Conservation (phyloP, 2,329 filamentous ascomycete genomes). For the Clarireedia homoeocarpa region DNA sequence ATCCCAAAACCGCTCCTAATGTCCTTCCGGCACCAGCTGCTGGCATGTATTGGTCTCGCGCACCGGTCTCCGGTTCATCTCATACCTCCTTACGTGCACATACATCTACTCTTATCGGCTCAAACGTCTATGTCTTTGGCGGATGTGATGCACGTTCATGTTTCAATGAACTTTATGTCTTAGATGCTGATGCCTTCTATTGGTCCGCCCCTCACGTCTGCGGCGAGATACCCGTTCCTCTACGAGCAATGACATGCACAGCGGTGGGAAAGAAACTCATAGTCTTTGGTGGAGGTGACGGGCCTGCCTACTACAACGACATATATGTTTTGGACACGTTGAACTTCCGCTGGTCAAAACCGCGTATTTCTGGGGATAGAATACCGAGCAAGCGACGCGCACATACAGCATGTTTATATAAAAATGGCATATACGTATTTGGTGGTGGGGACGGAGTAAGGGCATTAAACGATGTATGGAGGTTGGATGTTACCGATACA, state of each 20-base stretch:
- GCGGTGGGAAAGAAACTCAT: conserved; percentile 64
- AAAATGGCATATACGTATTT: conserved; percentile 65
- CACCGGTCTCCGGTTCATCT: conserved; percentile 53
- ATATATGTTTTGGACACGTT: conserved; percentile 65
- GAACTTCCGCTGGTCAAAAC: conserved; percentile 59
- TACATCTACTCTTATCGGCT: conserved; percentile 58
- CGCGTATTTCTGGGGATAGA: conserved; percentile 48
- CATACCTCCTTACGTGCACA: conserved; percentile 58
- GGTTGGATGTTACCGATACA: conserved; percentile 59
- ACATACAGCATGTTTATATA: conserved; percentile 64
- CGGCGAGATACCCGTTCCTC: conserved; percentile 55
- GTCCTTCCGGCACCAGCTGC: conserved; percentile 56
- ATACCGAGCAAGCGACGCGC: conserved; percentile 55
- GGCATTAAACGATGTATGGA: conserved; percentile 64
- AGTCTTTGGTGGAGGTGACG: conserved; percentile 62
- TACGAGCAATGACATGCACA: conserved; percentile 65
- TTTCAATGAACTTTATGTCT: conserved; percentile 62
- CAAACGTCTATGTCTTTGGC: conserved; percentile 61
- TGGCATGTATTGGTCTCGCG: conserved; percentile 66
- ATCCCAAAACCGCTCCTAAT: conserved; percentile 48
- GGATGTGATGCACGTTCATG: conserved; percentile 59
- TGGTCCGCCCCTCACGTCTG: conserved; percentile 59
- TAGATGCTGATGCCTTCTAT: conserved; percentile 63
- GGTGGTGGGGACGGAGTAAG: conserved; percentile 63
- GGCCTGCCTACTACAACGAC: conserved; percentile 64